Percentiles rank a stretch among this genome's conserved stretches.
phyloP scores from a whole-genome alignment of 2,329 filamentous ascomycete genomes.

The Verticillium isaacii region DNA sequence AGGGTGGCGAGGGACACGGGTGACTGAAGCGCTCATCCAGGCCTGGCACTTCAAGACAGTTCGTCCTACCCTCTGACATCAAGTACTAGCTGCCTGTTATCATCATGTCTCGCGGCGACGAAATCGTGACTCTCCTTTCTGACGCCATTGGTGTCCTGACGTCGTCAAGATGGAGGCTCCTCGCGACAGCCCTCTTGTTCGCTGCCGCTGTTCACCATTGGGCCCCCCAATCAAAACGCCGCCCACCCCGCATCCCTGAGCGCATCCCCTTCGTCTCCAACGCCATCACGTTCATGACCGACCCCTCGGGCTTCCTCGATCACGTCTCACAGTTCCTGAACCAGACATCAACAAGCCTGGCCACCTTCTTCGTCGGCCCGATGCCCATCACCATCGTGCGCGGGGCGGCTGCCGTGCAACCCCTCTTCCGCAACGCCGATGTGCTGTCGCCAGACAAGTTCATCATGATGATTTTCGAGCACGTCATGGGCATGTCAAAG shows the following conservation, averaged over 20 bases:
- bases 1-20: too few relatives aligned
- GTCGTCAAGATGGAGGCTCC: neutral
- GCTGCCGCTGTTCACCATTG: neutral
- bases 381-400: slow-evolving; percentile 11
- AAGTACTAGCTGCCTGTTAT: too few relatives aligned
- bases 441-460: neutral
- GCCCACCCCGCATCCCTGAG: slow-evolving; percentile 7
- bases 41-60: too few relatives aligned
- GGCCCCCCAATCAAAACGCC: neutral
- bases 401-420: slow-evolving; percentile 11
- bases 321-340: slow-evolving; percentile 6
- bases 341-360: slow-evolving; percentile 2
- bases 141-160: neutral
- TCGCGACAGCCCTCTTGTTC: neutral
- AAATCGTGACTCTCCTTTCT: too few relatives aligned
- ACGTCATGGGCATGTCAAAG: slow-evolving; percentile 9
- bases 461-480: slow-evolving; percentile 3
- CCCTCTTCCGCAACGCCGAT: slow-evolving; percentile 1
- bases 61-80: too few relatives aligned
- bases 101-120: too few relatives aligned
- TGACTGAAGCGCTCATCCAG: too few relatives aligned
- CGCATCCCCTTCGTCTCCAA: slow-evolving; percentile 14
- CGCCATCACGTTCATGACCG: slow-evolving; percentile 12
- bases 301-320: slow-evolving; percentile 8
- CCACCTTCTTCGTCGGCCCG: slow-evolving; percentile 9